Conservation (phyloP, 306 rosid species). For the Ormosia emarginata region DNA sequence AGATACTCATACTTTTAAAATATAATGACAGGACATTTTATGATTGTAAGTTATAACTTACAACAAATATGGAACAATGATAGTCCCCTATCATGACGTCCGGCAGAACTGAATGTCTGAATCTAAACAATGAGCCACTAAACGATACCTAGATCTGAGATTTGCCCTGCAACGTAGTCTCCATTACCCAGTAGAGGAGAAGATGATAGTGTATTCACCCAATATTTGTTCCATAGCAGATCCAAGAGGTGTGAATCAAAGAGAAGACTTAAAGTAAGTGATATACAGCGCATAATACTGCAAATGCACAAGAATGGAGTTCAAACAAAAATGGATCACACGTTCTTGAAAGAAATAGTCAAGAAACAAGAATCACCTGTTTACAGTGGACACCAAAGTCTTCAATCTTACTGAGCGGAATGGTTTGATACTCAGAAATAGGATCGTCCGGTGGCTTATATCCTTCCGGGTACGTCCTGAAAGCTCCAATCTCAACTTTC, state of each 20-base stretch:
- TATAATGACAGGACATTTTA: neutral
- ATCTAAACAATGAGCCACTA: neutral
- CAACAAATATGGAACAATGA: neutral
- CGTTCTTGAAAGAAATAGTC: neutral
- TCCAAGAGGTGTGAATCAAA: slow-evolving; percentile 68
- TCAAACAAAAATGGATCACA: neutral
- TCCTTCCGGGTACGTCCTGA: slow-evolving; percentile 95
- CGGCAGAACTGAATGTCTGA: neutral
- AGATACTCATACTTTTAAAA: slow-evolving; percentile 11
- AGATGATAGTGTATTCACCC: slow-evolving; percentile 82
- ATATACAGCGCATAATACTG: slow-evolving; percentile 75
- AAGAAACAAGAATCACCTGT: slow-evolving; percentile 52
- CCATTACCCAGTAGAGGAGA: slow-evolving; percentile 90
- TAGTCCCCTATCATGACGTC: neutral
- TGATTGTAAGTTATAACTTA: neutral
- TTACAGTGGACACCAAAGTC: slow-evolving; percentile 98
- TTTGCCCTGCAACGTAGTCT: slow-evolving; percentile 93
- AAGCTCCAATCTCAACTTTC: slow-evolving; percentile 94
- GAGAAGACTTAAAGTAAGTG: slow-evolving; percentile 72
- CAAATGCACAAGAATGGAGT: slow-evolving; percentile 28
- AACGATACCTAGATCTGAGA: slow-evolving; percentile 75
- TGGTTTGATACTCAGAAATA: slow-evolving; percentile 89
- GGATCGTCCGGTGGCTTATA: slow-evolving; percentile 97
- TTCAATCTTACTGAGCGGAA: slow-evolving; percentile 92
- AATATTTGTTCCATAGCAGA: slow-evolving; percentile 70